Conservation (phyloP, 2,329 filamentous ascomycete species). For the Fusarium pininemorale region DNA sequence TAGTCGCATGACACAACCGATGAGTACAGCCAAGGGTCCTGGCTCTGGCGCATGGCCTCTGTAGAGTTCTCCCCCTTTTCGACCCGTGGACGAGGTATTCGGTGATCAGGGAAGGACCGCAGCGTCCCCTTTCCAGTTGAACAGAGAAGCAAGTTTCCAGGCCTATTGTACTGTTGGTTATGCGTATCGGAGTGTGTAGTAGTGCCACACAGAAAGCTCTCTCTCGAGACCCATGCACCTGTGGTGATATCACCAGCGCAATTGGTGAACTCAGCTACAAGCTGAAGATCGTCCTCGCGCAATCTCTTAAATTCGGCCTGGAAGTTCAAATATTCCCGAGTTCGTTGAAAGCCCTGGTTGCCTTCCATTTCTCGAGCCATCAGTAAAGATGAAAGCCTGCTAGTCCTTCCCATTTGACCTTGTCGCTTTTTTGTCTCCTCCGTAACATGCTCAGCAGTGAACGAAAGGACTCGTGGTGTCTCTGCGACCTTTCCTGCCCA, state of each 20-base stretch:
- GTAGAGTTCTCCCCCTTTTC: conserved; percentile 64
- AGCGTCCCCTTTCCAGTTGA: conserved; percentile 57
- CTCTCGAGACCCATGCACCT: conserved; percentile 64
- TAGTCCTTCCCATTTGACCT: conserved; percentile 16
- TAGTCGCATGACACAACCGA: conserved; percentile 71
- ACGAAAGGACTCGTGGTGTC: conserved; percentile 39
- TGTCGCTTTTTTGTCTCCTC: conserved; percentile 18
- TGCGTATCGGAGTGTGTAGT: conserved; percentile 69
- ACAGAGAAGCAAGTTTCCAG: conserved; percentile 68
- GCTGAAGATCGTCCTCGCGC: conserved; percentile 61
- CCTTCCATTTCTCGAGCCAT: conserved; percentile 61
- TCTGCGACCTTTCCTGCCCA: conserved; percentile 29
- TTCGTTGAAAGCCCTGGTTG: conserved; percentile 53
- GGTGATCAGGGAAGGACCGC: conserved; percentile 64
- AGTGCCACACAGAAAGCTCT: conserved; percentile 68
- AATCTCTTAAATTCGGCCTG: conserved; percentile 55
- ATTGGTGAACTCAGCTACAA: conserved; percentile 65
- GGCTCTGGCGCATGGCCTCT: conserved; percentile 65
- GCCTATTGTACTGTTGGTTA: conserved; percentile 73
- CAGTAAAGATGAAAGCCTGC: conserved; percentile 53
- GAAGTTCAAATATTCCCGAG: conserved; percentile 55
- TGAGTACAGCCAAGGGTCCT: conserved; percentile 71
- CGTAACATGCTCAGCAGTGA: conserved; percentile 22
- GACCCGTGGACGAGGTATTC: conserved; percentile 63
- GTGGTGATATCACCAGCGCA: conserved; percentile 70